Evolutionary conservation across 2,329 filamentous ascomycete genomes (phyloP).

Genomic region (Microdochium bolleyi): DNA sequence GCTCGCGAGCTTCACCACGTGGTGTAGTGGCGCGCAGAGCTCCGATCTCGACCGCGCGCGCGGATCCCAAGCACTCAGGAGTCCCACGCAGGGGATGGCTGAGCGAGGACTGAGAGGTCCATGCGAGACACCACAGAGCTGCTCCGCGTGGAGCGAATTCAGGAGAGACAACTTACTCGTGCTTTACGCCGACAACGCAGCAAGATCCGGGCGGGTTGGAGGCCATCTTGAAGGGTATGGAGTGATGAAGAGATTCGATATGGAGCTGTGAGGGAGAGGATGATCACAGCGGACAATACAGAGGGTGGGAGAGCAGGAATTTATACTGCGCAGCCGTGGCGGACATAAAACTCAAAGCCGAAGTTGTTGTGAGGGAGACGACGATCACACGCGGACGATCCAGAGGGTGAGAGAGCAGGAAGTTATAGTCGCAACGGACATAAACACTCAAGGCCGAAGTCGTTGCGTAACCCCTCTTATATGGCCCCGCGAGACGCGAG

Average conservation of each 20-base stretch:
- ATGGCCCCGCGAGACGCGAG: too few relatives aligned
- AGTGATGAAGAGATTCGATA: not conserved
- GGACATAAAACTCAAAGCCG: not conserved
- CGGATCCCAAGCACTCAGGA: too few relatives aligned
- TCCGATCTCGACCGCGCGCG: too few relatives aligned
- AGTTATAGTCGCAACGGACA: not conserved
- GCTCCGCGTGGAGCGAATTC: not conserved
- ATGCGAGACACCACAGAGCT: not conserved
- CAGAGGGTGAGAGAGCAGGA: not conserved
- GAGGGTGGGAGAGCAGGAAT: not conserved
- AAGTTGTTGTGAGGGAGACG: not conserved
- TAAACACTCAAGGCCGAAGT: not conserved
- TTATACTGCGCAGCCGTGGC: conserved; percentile 1
- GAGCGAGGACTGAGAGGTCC: too few relatives aligned
- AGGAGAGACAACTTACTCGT: conserved; percentile 34
- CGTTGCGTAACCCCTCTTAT: not conserved
- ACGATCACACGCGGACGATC: too few relatives aligned
- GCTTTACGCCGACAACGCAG: conserved; percentile 43
- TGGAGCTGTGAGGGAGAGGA: not conserved
- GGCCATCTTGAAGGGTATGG: conserved; percentile 31
- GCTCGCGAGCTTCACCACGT: too few relatives aligned
- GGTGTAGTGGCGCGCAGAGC: too few relatives aligned
- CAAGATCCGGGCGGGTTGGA: conserved; percentile 43
- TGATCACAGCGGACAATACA: too few relatives aligned
- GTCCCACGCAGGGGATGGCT: too few relatives aligned